Evolutionary conservation across 1,284 basidiomycete genomes (phyloP).

Genomic region (Kalmanozyma brasiliensis): DNA sequence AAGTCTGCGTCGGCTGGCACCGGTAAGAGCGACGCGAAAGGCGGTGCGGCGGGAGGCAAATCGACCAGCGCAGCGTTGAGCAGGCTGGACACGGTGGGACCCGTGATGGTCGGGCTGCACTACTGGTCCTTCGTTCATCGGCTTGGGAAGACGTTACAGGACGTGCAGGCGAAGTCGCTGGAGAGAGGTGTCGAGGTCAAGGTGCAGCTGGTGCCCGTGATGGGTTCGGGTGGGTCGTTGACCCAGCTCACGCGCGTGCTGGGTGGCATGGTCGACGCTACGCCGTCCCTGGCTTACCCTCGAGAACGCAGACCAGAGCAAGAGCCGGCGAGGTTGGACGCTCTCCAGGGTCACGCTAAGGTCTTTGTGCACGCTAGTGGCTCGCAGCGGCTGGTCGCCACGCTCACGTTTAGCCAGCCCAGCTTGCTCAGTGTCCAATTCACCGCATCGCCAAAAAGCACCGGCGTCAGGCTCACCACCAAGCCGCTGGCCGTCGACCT

Average conservation of each 20-base stretch:
- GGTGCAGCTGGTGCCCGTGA: slow-evolving; percentile 17
- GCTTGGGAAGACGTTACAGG: slow-evolving; percentile 5
- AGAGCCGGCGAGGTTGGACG: background rate
- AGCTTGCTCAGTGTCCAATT: slow-evolving; percentile 33
- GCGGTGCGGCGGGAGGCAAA: slow-evolving; percentile 18
- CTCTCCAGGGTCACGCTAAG: slow-evolving; percentile 15
- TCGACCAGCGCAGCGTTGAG: slow-evolving; percentile 10
- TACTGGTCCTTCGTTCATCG: slow-evolving; percentile 46
- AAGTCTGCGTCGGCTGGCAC: slow-evolving; percentile 4
- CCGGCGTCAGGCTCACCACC: slow-evolving; percentile 21
- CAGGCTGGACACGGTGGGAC: slow-evolving; percentile 21
- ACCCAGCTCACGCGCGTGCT: no score
- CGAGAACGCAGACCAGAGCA: background rate
- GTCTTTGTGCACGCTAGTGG: background rate
- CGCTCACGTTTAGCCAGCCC: slow-evolving; percentile 17
- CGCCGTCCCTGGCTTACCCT: background rate
- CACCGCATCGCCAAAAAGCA: background rate
- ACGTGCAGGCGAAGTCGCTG: background rate
- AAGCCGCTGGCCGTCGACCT: slow-evolving; percentile 22
- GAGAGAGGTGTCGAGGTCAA: background rate
- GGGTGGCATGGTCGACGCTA: slow-evolving; percentile 3
- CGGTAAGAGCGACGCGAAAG: background rate
- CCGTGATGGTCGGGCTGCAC: slow-evolving; percentile 29
- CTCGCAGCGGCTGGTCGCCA: slow-evolving; percentile 10
- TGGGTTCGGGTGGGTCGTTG: background rate